Conservation (phyloP, 1,284 basidiomycete species). For the Ceratobasidium sp. region DNA sequence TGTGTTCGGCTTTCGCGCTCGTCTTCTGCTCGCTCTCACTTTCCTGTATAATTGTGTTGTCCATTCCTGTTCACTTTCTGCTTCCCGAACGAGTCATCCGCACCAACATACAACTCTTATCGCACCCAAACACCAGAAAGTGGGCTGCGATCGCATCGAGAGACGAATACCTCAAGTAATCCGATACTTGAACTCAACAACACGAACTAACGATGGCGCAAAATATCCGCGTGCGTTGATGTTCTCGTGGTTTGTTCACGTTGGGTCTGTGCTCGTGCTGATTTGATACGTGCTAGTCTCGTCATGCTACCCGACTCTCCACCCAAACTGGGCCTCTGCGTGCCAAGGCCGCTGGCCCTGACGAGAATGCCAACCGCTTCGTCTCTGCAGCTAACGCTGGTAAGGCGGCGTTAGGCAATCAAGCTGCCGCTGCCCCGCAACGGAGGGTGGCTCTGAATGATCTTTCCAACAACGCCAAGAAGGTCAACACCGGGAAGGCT, state of each 20-base stretch:
- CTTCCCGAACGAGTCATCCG: slow-evolving; percentile 40
- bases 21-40: slow-evolving; percentile 41
- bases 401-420: slow-evolving; percentile 20
- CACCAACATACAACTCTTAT: slow-evolving; percentile 43
- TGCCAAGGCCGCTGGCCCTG: slow-evolving; percentile 29
- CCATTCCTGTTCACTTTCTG: slow-evolving; percentile 44
- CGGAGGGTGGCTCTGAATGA: slow-evolving; percentile 37
- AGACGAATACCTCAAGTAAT: slow-evolving; percentile 35
- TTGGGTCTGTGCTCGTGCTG: slow-evolving; percentile 17
- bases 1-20: slow-evolving; percentile 37
- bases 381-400: slow-evolving; percentile 2
- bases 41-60: slow-evolving; percentile 44
- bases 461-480: slow-evolving; percentile 41
- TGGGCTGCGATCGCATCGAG: slow-evolving; percentile 9
- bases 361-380: slow-evolving; percentile 40
- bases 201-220: slow-evolving; percentile 42
- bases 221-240: slow-evolving; percentile 32
- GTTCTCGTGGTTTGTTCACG: slow-evolving; percentile 2
- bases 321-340: slow-evolving; percentile 30
- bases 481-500: slow-evolving; percentile 22
- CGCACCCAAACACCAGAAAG: slow-evolving; percentile 22
- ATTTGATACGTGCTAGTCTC: not conserved
- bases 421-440: slow-evolving; percentile 12
- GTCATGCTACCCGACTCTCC: slow-evolving; percentile 24
- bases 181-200: slow-evolving; percentile 22